These are phyloP conservation scores for Biancaea sappan DNA, from an alignment of 306 rosid genomes.

Conservation along the genomic window DNA sequence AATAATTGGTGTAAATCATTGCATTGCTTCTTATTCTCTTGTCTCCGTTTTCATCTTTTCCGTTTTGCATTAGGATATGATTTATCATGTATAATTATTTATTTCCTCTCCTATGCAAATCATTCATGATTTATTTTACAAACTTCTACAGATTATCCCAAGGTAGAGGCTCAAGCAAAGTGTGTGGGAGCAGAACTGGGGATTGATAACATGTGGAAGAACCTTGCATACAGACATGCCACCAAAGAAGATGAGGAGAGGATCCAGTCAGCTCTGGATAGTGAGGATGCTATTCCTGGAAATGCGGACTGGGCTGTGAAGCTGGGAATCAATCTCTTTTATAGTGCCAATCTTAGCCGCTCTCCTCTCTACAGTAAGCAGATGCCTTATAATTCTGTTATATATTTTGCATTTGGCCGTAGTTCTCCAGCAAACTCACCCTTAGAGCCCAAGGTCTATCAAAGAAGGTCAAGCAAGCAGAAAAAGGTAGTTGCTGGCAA, in stretches of 20 bases:
- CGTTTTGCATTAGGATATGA: constrained; percentile 20
- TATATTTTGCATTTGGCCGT: constrained; percentile 89
- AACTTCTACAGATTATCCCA: constrained; percentile 74
- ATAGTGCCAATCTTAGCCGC: constrained; percentile 90
- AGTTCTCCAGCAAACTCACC: constrained; percentile 62
- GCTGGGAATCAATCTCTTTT: constrained; percentile 96
- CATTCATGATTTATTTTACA: constrained; percentile 27
- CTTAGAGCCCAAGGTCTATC: constrained; percentile 58
- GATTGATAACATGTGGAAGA: constrained; percentile 64
- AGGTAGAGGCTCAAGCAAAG: constrained; percentile 89
- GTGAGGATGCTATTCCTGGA: constrained; percentile 87
- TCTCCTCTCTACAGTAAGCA: constrained; percentile 97
- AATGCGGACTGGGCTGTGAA: constrained; percentile 98
- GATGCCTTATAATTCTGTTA: constrained; percentile 95
- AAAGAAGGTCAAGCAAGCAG: constrained; percentile 70
- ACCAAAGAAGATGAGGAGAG: constrained; percentile 74
- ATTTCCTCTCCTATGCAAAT: constrained; percentile 22
- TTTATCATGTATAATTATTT: constrained; percentile 17
- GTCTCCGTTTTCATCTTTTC: constrained; percentile 18
- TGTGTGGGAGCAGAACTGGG: constrained; percentile 70
- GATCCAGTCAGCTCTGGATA: constrained; percentile 83
- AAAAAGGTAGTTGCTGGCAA: constrained; percentile 90
- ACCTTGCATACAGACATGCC: constrained; percentile 61
- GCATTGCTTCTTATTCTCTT: constrained; percentile 5
- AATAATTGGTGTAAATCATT: constrained; percentile 18